phyloP scores from a whole-genome alignment of 73 alveolate species.

The Uronychia setigera region DNA sequence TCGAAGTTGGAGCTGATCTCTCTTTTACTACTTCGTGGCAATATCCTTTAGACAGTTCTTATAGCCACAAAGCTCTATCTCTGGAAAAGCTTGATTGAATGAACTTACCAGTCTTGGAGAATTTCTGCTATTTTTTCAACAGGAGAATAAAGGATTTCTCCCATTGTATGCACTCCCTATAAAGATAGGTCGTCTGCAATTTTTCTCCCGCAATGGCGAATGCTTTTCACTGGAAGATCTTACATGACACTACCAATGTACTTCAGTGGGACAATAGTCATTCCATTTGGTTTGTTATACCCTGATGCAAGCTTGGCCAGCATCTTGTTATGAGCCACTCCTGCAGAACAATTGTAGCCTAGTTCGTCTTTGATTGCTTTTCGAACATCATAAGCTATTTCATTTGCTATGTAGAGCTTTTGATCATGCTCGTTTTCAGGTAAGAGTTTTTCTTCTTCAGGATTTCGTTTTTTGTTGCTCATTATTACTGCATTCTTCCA shows the following conservation, averaged over 20 bases:
- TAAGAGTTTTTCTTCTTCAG: constrained; percentile 24
- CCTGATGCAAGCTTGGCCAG: constrained; percentile 43
- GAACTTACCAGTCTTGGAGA: background rate
- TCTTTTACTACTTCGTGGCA: constrained; percentile 50
- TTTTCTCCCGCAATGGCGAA: constrained; percentile 40
- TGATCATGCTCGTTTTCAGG: constrained; percentile 26
- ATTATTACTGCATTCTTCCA: background rate
- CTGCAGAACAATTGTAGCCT: constrained; percentile 34
- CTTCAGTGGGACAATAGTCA: constrained; percentile 32
- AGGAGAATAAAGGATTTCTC: constrained; percentile 17
- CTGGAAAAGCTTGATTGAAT: background rate
- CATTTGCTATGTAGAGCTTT: constrained; percentile 46
- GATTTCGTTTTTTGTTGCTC: background rate
- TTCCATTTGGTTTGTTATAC: constrained; percentile 31
- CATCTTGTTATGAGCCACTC: constrained; percentile 44
- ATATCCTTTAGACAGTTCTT: constrained; percentile 30
- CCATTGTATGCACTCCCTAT: constrained; percentile 26
- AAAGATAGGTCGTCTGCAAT: background rate
- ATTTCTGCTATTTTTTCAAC: constrained; percentile 1
- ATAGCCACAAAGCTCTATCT: constrained; percentile 25
- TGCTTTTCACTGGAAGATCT: constrained; percentile 2
- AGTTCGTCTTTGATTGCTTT: constrained; percentile 23
- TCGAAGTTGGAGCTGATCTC: constrained; percentile 41
- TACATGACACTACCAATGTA: constrained; percentile 7
- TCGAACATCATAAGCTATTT: constrained; percentile 25